Evolutionary conservation across 2,329 filamentous ascomycete genomes (phyloP).

Genomic region (Stagonosporopsis rhizophila): DNA sequence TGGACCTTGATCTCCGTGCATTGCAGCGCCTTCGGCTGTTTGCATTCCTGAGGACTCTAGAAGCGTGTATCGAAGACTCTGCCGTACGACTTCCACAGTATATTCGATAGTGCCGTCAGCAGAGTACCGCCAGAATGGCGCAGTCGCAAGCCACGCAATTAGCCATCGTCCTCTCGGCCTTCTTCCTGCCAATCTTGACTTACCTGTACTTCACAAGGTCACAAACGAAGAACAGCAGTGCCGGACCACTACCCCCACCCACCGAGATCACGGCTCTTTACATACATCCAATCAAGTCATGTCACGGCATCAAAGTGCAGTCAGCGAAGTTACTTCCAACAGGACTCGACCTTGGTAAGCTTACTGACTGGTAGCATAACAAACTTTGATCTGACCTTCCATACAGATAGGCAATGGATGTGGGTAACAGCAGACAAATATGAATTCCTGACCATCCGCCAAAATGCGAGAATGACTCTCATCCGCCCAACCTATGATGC

Average conservation of each 20-base stretch:
- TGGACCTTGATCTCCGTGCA: background rate
- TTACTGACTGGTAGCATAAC: background rate
- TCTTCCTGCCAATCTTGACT: constrained; percentile 42
- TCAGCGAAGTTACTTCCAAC: constrained; percentile 61
- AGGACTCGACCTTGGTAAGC: constrained; percentile 61
- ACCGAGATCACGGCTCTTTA: constrained; percentile 58
- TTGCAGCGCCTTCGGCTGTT: constrained; percentile 3
- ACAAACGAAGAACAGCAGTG: constrained; percentile 19
- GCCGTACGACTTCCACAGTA: constrained; percentile 4
- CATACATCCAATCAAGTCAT: constrained; percentile 72
- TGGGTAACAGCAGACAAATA: constrained; percentile 62
- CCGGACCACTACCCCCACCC: constrained; percentile 43
- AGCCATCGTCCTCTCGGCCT: constrained; percentile 34
- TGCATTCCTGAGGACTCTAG: constrained; percentile 13
- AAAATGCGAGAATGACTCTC: constrained; percentile 67
- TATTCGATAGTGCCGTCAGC: background rate
- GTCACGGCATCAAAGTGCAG: constrained; percentile 65
- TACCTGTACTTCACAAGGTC: constrained; percentile 36
- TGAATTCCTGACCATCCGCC: constrained; percentile 69
- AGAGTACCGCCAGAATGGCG: constrained; percentile 28
- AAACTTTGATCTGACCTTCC: constrained; percentile 20
- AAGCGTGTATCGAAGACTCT: constrained; percentile 3
- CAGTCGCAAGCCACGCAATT: constrained; percentile 31
- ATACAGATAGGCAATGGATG: constrained; percentile 69
- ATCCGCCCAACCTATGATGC: constrained; percentile 62